A percentile compares a stretch with the other conserved stretches of the same genome.
phyloP scores from a whole-genome alignment of 306 rosid genomes.

The Urtica urens region DNA sequence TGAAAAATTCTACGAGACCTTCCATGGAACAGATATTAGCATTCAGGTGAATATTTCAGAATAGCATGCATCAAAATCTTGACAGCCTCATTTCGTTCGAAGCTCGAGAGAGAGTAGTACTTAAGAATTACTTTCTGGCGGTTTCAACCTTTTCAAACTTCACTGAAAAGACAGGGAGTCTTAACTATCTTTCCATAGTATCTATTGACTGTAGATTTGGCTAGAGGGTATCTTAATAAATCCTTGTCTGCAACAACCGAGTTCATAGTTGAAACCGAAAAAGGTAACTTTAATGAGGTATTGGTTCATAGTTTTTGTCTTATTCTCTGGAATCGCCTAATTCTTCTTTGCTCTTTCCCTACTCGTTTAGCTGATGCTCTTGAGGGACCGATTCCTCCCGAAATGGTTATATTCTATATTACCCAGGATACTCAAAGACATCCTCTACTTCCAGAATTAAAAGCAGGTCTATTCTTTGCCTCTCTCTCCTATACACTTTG shows the following conservation, averaged over 20 bases:
- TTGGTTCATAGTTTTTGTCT: no score
- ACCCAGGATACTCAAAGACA: conserved; percentile 97
- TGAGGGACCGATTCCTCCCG: conserved; percentile 60
- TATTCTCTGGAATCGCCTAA: conserved; percentile 2
- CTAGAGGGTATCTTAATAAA: conserved; percentile 77
- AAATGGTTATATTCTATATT: conserved; percentile 72
- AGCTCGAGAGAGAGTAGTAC: not conserved
- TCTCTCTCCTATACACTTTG: conserved; percentile 1
- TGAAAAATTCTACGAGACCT: conserved; percentile 72
- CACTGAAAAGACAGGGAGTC: conserved; percentile 15
- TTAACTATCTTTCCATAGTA: conserved; percentile 48
- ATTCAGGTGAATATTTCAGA: conserved; percentile 53
- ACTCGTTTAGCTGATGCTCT: conserved; percentile 50
- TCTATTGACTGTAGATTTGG: conserved; percentile 61
- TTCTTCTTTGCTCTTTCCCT: conserved; percentile 2
- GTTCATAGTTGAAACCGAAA: conserved; percentile 79
- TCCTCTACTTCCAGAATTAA: conserved; percentile 78
- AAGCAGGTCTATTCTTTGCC: conserved; percentile 46
- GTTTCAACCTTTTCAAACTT: not conserved
- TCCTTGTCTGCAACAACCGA: conserved; percentile 69
- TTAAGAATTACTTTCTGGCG: not conserved
- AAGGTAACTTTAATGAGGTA: conserved; percentile 48
- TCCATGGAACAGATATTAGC: conserved; percentile 76
- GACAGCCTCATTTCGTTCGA: not conserved
- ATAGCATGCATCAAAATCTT: not conserved